phyloP scores from a whole-genome alignment of 148 eudicot species.

The Rhododendron simsii region DNA sequence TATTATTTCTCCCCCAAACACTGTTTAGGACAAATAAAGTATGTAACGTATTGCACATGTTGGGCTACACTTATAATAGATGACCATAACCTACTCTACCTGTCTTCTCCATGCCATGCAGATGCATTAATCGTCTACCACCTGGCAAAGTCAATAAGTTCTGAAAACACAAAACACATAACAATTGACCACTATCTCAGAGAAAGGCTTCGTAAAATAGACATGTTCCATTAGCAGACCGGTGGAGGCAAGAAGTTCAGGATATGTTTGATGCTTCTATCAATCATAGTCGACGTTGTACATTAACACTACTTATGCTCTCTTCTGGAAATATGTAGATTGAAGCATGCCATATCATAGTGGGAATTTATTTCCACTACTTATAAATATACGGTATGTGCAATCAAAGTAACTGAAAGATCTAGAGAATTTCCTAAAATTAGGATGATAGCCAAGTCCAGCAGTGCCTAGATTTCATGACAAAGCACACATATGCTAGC shows the following conservation, averaged over 20 bases:
- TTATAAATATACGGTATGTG: not conserved
- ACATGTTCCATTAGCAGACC: not conserved
- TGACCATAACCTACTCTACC: not conserved
- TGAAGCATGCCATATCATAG: not conserved
- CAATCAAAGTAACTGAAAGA: not conserved
- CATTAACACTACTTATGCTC: too few relatives aligned
- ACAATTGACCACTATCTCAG: not conserved
- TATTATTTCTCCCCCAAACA: not conserved
- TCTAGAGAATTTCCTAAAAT: not conserved
- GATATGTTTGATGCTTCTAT: not conserved
- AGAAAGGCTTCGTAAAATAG: not conserved
- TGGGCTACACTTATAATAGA: not conserved
- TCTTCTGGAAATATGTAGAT: not conserved
- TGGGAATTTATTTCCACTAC: not conserved
- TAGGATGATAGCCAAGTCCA: not conserved
- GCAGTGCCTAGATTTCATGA: not conserved
- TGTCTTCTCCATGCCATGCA: not conserved
- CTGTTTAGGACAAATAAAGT: not conserved
- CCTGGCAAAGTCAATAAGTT: not conserved
- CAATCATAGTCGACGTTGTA: too few relatives aligned
- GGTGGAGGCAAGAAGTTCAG: not conserved
- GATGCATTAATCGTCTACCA: not conserved
- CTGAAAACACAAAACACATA: not conserved
- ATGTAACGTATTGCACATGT: not conserved
- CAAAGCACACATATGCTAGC: not conserved